A percentile compares a stretch with the other conserved stretches of the same genome.
phyloP scores from a whole-genome alignment of 768 basidiomycete species.

The Rhodotorula paludigena region DNA sequence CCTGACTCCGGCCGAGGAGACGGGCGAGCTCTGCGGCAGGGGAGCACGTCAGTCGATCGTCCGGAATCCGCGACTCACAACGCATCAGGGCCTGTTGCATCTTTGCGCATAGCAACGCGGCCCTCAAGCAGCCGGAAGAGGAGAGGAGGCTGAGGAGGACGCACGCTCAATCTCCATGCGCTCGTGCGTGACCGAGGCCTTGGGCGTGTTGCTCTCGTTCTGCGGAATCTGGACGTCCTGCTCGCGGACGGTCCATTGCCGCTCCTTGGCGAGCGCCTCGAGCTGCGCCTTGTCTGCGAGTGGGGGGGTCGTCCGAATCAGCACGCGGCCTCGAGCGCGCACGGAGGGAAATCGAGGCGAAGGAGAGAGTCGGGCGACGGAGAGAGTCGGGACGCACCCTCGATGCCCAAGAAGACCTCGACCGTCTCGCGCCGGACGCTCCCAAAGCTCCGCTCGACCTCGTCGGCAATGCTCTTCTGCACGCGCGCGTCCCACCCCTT shows the following conservation, averaged over 20 bases:
- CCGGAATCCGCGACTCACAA: no score
- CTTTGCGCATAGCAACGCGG: no score
- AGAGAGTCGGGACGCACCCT: constrained; percentile 3
- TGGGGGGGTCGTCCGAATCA: no score
- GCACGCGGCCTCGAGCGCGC: no score
- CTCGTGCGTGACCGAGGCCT: constrained; percentile 38
- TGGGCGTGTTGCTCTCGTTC: constrained; percentile 41
- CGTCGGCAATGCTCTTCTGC: constrained; percentile 14
- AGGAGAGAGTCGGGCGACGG: no score
- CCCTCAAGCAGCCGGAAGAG: neutral
- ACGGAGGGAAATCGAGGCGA: no score
- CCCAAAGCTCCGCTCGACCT: constrained; percentile 37
- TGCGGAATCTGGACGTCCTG: constrained; percentile 31
- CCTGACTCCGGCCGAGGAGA: constrained; percentile 3
- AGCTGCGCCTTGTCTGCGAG: constrained; percentile 1
- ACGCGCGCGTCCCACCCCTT: constrained; percentile 18
- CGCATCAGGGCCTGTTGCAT: no score
- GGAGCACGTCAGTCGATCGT: neutral
- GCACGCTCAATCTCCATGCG: constrained; percentile 40
- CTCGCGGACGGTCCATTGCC: constrained; percentile 31
- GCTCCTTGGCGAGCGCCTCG: constrained; percentile 4
- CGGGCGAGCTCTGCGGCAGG: neutral
- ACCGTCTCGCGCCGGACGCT: constrained; percentile 18
- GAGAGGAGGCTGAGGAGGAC: constrained; percentile 9
- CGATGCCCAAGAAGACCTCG: constrained; percentile 27